A percentile compares a stretch with the other conserved stretches of the same genome.
Evolutionary conservation across 768 basidiomycete genomes (phyloP).

Genomic region (Fomitopsis pulvina): DNA sequence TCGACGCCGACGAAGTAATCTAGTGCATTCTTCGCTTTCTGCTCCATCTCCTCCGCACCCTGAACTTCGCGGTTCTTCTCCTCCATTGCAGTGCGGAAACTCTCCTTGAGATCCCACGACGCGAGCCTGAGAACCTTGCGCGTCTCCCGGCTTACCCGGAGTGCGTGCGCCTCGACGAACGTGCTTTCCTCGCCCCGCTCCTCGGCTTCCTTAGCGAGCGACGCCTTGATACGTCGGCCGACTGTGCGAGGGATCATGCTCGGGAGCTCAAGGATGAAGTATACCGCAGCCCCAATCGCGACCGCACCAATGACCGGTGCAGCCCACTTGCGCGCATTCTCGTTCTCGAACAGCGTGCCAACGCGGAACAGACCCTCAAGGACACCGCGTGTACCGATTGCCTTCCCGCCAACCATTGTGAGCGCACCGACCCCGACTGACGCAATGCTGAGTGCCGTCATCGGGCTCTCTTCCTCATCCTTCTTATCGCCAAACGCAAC

Average conservation of each 20-base stretch:
- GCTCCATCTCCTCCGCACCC: slow-evolving; percentile 69
- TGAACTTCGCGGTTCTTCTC: slow-evolving; percentile 71
- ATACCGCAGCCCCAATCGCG: slow-evolving; percentile 66
- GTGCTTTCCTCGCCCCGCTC: slow-evolving; percentile 41
- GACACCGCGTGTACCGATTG: slow-evolving; percentile 65
- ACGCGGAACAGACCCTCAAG: slow-evolving; percentile 75
- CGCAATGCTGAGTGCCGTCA: slow-evolving; percentile 64
- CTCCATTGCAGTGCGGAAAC: slow-evolving; percentile 78
- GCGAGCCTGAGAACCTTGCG: slow-evolving; percentile 89
- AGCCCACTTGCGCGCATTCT: slow-evolving; percentile 77
- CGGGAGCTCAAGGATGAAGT: slow-evolving; percentile 84
- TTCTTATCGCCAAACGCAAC: slow-evolving; percentile 56
- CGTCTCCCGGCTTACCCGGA: slow-evolving; percentile 74
- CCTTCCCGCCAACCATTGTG: slow-evolving; percentile 84
- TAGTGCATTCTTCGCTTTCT: slow-evolving; percentile 60
- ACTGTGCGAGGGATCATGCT: slow-evolving; percentile 83
- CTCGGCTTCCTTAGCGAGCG: slow-evolving; percentile 44
- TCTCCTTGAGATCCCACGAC: slow-evolving; percentile 83
- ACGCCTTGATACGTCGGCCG: slow-evolving; percentile 72
- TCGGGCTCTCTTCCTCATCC: slow-evolving; percentile 35
- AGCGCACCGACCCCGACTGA: slow-evolving; percentile 80
- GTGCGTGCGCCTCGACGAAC: slow-evolving; percentile 63
- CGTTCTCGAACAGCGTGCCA: slow-evolving; percentile 74
- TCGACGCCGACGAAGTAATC: slow-evolving; percentile 61
- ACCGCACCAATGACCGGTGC: slow-evolving; percentile 79